Conservation (phyloP, 2,329 filamentous ascomycete species). For the Raffaelea ambrosiae region DNA sequence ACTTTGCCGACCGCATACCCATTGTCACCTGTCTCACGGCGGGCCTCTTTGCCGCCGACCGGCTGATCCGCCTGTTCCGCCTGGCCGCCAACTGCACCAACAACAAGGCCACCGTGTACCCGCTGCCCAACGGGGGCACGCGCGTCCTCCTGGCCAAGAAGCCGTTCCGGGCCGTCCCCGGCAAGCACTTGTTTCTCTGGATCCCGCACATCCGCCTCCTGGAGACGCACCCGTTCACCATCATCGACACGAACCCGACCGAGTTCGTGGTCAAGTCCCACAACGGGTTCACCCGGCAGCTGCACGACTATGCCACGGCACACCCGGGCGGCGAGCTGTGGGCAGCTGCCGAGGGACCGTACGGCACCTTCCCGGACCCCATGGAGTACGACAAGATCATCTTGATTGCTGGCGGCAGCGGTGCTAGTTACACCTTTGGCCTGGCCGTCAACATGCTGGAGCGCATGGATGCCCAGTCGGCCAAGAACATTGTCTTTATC, state of each 20-base stretch:
- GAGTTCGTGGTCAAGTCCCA: constrained; percentile 52
- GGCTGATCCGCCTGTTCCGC: constrained; percentile 36
- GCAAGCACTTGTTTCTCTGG: constrained; percentile 58
- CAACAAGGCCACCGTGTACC: constrained; percentile 43
- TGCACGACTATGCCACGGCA: constrained; percentile 41
- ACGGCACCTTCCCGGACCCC: constrained; percentile 46
- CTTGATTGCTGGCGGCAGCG: constrained; percentile 53
- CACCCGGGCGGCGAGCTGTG: constrained; percentile 39
- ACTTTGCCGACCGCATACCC: constrained; percentile 30
- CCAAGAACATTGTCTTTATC: constrained; percentile 35
- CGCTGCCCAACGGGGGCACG: constrained; percentile 45
- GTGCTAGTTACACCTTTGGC: constrained; percentile 50
- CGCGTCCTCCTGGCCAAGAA: constrained; percentile 45
- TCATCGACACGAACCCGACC: constrained; percentile 40
- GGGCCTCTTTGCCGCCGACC: constrained; percentile 42
- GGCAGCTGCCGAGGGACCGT: constrained; percentile 50
- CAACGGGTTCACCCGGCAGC: constrained; percentile 48
- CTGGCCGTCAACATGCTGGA: constrained; percentile 36
- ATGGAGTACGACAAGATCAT: constrained; percentile 45
- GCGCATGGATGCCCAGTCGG: constrained; percentile 27
- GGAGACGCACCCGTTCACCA: constrained; percentile 58
- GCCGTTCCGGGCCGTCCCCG: constrained; percentile 36
- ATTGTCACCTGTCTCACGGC: constrained; percentile 32
- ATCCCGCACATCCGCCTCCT: constrained; percentile 46
- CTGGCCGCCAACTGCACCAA: constrained; percentile 36